Percentiles rank a stretch among this genome's conserved stretches.
Conservation (phyloP, 1,284 basidiomycete species). For the Rhodotorula sp. region DNA sequence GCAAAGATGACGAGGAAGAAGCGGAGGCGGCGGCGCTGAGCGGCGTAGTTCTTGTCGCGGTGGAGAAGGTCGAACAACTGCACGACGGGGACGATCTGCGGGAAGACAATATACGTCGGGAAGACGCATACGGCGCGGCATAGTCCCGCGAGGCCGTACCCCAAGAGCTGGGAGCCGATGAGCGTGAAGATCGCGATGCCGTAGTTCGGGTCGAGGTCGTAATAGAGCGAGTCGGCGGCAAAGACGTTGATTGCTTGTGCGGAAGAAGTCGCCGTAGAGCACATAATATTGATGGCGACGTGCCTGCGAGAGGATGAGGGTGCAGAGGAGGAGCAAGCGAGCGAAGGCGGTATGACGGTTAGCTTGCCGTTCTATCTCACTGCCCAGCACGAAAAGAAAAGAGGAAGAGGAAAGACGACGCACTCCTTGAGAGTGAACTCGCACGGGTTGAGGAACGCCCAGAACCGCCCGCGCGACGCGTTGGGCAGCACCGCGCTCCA, state of each 20-base stretch:
- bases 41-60: constrained; percentile 53
- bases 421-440: constrained; percentile 43
- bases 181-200: constrained; percentile 46
- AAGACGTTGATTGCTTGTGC: constrained; percentile 68
- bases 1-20: constrained; percentile 48
- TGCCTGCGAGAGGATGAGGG: too few relatives aligned
- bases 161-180: constrained; percentile 2
- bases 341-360: not conserved
- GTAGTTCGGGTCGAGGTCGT: constrained; percentile 61
- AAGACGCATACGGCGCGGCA: constrained; percentile 38
- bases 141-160: constrained; percentile 40
- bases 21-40: constrained; percentile 43
- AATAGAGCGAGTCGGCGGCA: constrained; percentile 63
- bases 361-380: not conserved
- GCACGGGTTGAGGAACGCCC: constrained; percentile 43
- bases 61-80: constrained; percentile 63
- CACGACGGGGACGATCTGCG: constrained; percentile 55
- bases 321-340: too few relatives aligned
- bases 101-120: constrained; percentile 43
- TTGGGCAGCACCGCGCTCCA: constrained; percentile 34
- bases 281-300: constrained; percentile 56
- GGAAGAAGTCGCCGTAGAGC: constrained; percentile 64
- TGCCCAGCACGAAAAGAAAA: too few relatives aligned
- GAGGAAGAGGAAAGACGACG: not conserved
- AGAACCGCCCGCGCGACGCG: constrained; percentile 31